Evolutionary conservation across 148 eudicot species (phyloP).

Genomic region (Hydrangea macrophylla): DNA sequence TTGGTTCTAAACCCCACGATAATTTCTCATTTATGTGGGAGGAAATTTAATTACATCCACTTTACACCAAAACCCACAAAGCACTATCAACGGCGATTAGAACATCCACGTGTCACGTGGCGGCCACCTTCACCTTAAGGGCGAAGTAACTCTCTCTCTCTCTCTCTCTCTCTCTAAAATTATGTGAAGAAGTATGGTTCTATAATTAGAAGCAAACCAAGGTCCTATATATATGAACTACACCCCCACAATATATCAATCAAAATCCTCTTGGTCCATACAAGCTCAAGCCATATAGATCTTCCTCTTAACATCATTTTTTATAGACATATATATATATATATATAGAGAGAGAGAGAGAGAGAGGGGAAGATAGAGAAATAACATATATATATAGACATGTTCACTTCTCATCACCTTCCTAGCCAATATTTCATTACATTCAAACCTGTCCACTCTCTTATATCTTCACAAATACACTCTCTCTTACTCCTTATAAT

Average conservation of each 20-base stretch:
- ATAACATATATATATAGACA: conserved; percentile 42
- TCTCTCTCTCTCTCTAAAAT: neutral
- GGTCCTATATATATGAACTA: neutral
- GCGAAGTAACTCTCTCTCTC: conserved; percentile 29
- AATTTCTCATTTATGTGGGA: too few species aligned
- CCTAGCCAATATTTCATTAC: conserved; percentile 32
- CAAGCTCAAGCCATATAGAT: conserved; percentile 4
- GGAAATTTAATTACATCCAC: neutral
- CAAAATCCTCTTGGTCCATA: conserved; percentile 16
- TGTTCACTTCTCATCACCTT: conserved; percentile 54
- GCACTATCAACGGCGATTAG: conserved; percentile 46
- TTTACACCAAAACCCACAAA: conserved; percentile 21
- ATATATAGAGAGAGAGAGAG: conserved; percentile 8
- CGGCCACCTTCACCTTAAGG: conserved; percentile 37
- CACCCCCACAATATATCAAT: conserved; percentile 21
- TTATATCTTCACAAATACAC: conserved; percentile 24
- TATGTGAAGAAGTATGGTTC: conserved; percentile 5
- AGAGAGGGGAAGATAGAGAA: conserved; percentile 20
- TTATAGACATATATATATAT: neutral
- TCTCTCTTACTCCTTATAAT: conserved; percentile 22
- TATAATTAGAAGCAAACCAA: conserved; percentile 11
- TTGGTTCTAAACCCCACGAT: too few species aligned
- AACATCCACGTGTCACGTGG: conserved; percentile 42
- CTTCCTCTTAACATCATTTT: neutral
- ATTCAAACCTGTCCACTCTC: conserved; percentile 12